phyloP scores from a whole-genome alignment of 768 basidiomycete species.

The Serpula lacrymans region DNA sequence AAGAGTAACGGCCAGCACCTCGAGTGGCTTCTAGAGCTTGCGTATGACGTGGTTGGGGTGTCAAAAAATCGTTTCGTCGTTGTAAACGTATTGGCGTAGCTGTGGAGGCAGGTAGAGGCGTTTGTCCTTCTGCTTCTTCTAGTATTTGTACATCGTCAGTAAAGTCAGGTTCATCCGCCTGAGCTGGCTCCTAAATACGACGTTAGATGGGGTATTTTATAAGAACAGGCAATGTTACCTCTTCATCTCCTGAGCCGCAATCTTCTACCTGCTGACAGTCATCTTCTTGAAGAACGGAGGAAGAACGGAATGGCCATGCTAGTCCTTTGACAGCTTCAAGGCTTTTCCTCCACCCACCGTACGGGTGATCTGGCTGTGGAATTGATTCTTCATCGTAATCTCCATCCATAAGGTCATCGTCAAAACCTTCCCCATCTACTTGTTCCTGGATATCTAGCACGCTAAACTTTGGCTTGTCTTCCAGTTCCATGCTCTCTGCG shows the following conservation, averaged over 20 bases:
- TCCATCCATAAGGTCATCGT: conserved; percentile 9
- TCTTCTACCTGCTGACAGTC: conserved; percentile 21
- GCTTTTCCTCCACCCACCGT: conserved; percentile 29
- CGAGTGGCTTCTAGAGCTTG: conserved; percentile 5
- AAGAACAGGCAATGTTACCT: conserved; percentile 7
- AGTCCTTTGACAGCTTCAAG: conserved; percentile 29
- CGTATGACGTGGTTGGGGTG: conserved; percentile 42
- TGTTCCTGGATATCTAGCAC: conserved; percentile 17
- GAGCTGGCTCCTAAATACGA: too few relatives aligned
- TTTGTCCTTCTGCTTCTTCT: too few relatives aligned
- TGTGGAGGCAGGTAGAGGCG: background rate
- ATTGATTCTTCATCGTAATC: conserved; percentile 14
- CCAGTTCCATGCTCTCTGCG: conserved; percentile 31
- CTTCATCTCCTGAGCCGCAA: conserved; percentile 14
- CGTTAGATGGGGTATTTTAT: too few relatives aligned
- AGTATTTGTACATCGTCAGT: conserved; percentile 2
- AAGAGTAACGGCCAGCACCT: conserved; percentile 32
- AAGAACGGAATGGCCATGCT: conserved; percentile 26
- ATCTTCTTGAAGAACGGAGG: conserved; percentile 18
- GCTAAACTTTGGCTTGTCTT: too few relatives aligned
- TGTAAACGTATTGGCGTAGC: conserved; percentile 11
- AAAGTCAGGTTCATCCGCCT: conserved; percentile 1
- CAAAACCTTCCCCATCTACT: conserved; percentile 7
- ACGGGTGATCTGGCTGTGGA: conserved; percentile 5
- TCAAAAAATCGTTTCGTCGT: conserved; percentile 46